Evolutionary conservation across 2,329 filamentous ascomycete genomes (phyloP), one percentile per base, ranked within the genome.

Genomic region (Stromatinia cepivora): DNA sequence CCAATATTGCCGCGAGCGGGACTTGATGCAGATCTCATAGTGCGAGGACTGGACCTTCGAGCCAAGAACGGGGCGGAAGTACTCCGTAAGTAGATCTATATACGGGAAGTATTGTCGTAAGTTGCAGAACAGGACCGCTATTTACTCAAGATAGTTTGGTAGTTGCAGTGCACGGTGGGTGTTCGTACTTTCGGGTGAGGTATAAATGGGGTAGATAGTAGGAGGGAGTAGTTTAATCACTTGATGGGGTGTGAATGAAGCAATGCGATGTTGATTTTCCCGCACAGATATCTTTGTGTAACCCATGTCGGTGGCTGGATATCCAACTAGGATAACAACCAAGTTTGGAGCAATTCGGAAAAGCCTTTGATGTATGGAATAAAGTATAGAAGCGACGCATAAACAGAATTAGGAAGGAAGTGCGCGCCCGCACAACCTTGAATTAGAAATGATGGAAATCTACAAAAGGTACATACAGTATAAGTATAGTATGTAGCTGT

Each of bases 291-390:
- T 67, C 56, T 61, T 61, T 62, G 66, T 67, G 66, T 67, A 34
- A 67, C 66, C 34, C 56, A 67, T 62, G 66, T 31, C 22, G 66
- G 66, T 67, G 66, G 66, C 66, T 62, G 66, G 22, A 39, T 46
- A 61, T 61, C 58, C 58, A 31, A 46, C 42, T 46, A n/a, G 58
- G 58, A 34, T 61, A 31, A 59, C 4, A 42, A 59, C 1, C n/a
- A 46, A 61, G 39, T 34, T 62, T 62, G 54, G n/a, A 20, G 54
- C 45, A 57, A 42, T n/a, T 34, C n/a, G 50, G 39, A 39, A 4
- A 58, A 34, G 22, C 28, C 42, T 62, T 62, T 34, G 13, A 15
- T 46, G 58, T 59, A 31, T 52, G n/a, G 52, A 13, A 36, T 45
- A 52, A 42, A 59, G 36, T 28, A 28, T 25, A 48, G 56, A 67